A percentile compares a stretch with the other conserved stretches of the same genome.
Evolutionary conservation across 2,329 filamentous ascomycete genomes (phyloP).

Genomic region (Botrytis medusae): DNA sequence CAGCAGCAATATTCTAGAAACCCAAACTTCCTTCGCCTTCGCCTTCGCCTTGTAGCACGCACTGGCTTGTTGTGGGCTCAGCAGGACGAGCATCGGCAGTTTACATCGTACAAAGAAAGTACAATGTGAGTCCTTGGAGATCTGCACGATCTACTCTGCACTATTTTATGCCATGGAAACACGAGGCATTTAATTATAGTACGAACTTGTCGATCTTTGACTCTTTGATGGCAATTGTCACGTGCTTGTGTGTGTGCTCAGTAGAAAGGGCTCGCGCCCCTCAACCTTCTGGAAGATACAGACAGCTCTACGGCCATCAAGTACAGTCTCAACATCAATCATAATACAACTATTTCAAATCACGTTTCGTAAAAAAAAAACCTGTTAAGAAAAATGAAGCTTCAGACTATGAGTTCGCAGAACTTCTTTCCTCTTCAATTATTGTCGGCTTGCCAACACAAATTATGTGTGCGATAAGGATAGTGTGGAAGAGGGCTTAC

Average conservation of each 20-base stretch:
- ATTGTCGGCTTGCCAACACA: too few relatives aligned
- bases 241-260: background rate
- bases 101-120: background rate
- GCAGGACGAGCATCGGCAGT: background rate
- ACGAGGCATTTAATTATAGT: background rate
- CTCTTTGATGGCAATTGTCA: background rate
- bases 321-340: too few relatives aligned
- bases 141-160: background rate
- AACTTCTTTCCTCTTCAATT: too few relatives aligned
- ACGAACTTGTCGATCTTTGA: background rate
- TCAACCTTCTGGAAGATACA: too few relatives aligned
- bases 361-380: too few relatives aligned
- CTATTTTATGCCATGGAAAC: background rate
- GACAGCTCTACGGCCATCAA: too few relatives aligned
- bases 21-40: background rate
- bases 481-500: too few relatives aligned
- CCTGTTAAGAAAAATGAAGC: too few relatives aligned
- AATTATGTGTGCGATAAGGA: too few relatives aligned
- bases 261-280: background rate
- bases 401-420: too few relatives aligned
- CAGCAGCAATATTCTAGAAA: background rate
- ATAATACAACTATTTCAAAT: too few relatives aligned
- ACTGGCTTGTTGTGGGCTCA: background rate
- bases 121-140: background rate
- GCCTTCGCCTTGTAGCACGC: background rate